Evolutionary conservation across 2,329 filamentous ascomycete species (phyloP), one percentile per base, ranked within the genome.

Genomic region (Epichloe scottii): DNA sequence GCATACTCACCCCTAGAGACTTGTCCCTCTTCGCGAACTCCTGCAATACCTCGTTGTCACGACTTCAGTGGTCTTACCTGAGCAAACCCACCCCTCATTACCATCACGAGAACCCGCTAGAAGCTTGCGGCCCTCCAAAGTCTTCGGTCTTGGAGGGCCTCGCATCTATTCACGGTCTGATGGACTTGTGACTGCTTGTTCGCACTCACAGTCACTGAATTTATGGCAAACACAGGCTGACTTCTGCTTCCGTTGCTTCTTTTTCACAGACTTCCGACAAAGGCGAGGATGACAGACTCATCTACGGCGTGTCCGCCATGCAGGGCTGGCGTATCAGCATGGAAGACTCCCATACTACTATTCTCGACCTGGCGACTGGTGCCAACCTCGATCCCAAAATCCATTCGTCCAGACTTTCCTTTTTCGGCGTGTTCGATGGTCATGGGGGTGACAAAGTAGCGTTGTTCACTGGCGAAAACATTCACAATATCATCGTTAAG

Each of bases 321-420:
- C 93, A 98, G 73, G 93, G 93, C 76, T 98, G 93, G 93, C 87
- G 93, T 74, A 97, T 98, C 73, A 95, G 88, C 76, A 98, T 98
- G 93, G 93, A 98, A 70, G 93, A 98, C 68, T 84, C 93, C 57
- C 93, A 98, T 73, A 88, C 87, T 55, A 80, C 87, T 51, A 74
- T 97, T 49, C 85, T 98, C 66, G 88, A 97, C 69, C 81, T 97
- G 46, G 50, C 44, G 59, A 81, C 93, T 63, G 75, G 81, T 54
- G 62, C 67, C 52, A 63, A 70, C 53, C 66, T 67, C 54, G 76
- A 80, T 26, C 73, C 81, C 58, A 78, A 84, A 60, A 81, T 81
- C 48, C 78, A 84, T 60, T 74, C 83, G 61, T 81, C 84, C 61
- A 83, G 86, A 65, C 76, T 97, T 63, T 89, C 89, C 59, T 97